Evolutionary conservation across 2,329 filamentous ascomycete genomes (phyloP).

Genomic region (Fusarium pseudocircinatum): DNA sequence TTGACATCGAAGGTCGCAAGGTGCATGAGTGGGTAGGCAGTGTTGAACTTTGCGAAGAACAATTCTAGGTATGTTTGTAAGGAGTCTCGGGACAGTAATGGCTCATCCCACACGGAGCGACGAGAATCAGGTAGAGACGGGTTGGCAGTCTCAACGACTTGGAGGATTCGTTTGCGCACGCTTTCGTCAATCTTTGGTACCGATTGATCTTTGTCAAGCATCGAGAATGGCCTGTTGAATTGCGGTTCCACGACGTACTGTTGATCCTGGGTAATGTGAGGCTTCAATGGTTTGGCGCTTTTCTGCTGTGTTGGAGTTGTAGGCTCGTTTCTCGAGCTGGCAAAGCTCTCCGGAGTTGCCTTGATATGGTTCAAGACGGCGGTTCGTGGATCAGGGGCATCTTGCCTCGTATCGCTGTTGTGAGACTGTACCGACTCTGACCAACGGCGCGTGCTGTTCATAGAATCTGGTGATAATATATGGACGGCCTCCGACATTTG

Average conservation of each 20-base stretch:
- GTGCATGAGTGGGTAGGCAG: slow-evolving; percentile 1
- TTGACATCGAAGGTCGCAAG: background rate
- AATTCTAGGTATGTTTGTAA: background rate
- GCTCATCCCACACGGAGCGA: background rate
- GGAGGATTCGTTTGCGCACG: background rate
- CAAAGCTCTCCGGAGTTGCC: background rate
- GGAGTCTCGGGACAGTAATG: background rate
- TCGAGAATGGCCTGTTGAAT: slow-evolving; percentile 2
- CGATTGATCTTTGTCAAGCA: background rate
- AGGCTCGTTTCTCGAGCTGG: background rate
- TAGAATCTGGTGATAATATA: slow-evolving; percentile 25
- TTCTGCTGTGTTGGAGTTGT: background rate
- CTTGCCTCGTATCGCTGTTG: background rate
- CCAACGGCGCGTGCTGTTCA: slow-evolving; percentile 34
- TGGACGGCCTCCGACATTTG: background rate
- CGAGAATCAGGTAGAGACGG: background rate
- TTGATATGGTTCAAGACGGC: background rate
- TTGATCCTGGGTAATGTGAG: background rate
- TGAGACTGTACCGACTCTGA: slow-evolving; percentile 11
- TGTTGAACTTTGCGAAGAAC: background rate
- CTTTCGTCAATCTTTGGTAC: background rate
- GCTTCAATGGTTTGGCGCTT: background rate
- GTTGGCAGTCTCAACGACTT: background rate
- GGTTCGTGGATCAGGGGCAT: background rate
- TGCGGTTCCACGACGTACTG: background rate